Evolutionary conservation across 2,329 filamentous ascomycete genomes (phyloP).

Genomic region (Aureobasidium pullulans): DNA sequence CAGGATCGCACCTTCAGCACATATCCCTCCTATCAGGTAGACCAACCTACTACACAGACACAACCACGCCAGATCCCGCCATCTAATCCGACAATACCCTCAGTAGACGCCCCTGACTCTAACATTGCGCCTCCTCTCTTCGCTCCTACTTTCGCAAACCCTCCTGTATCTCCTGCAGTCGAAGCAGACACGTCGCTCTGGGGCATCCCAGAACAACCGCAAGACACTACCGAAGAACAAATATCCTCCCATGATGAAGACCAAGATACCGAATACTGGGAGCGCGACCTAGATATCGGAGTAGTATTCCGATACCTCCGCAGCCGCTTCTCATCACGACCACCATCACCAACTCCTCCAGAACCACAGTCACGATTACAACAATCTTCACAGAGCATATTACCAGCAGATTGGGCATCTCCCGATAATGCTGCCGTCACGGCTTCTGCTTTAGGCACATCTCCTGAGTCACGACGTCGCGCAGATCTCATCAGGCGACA

Average conservation of each 20-base stretch:
- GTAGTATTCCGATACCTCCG: conserved; percentile 85
- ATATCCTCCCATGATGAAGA: conserved; percentile 23
- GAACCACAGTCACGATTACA: conserved; percentile 16
- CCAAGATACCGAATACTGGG: conserved; percentile 72
- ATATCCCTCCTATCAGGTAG: conserved; percentile 44
- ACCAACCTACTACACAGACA: conserved; percentile 17
- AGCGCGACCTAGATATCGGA: conserved; percentile 81
- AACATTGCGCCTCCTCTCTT: conserved; percentile 36
- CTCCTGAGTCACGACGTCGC: conserved; percentile 60
- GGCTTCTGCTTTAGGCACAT: conserved; percentile 36
- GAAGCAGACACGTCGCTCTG: conserved; percentile 50
- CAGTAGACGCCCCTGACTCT: conserved; percentile 18
- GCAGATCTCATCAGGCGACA: conserved; percentile 80
- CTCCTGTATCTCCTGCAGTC: conserved; percentile 24
- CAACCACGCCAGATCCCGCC: conserved; percentile 19
- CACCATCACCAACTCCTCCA: conserved; percentile 21
- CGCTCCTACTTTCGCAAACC: conserved; percentile 39
- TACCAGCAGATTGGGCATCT: conserved; percentile 29
- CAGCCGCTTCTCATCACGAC: conserved; percentile 59
- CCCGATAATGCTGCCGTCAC: conserved; percentile 15
- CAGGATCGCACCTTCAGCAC: conserved; percentile 63
- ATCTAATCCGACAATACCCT: conserved; percentile 24
- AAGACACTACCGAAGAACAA: conserved; percentile 25
- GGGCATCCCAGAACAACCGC: conserved; percentile 58
- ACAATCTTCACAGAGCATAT: conserved; percentile 21